These are phyloP conservation scores for Pythium brachiatum DNA, from an alignment of 352 stramenopile genomes.

Conservation along the genomic window DNA sequence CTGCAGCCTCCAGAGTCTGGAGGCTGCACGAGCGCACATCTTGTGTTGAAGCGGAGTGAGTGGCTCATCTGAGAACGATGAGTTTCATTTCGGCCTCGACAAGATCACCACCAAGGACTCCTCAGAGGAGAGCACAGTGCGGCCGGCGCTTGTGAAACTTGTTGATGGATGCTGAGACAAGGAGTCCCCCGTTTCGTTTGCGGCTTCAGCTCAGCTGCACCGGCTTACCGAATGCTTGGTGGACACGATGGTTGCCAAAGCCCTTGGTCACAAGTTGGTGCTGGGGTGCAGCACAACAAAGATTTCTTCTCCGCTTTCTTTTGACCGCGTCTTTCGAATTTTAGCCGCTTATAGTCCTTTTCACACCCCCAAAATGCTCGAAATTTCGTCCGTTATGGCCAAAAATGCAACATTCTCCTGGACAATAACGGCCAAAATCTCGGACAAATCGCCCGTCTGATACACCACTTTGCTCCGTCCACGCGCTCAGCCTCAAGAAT, in stretches of 20 bases:
- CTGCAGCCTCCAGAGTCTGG: too few relatives aligned
- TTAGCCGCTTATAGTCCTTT: not conserved
- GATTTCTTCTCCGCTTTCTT: conserved; percentile 4
- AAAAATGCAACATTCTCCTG: not conserved
- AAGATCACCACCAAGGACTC: too few relatives aligned
- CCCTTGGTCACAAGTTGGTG: not conserved
- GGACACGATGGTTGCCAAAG: not conserved
- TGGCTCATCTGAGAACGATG: not conserved
- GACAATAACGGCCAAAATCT: not conserved
- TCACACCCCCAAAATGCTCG: not conserved
- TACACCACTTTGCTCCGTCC: conserved; percentile 8
- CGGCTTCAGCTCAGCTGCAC: conserved; percentile 13
- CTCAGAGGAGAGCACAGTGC: too few relatives aligned
- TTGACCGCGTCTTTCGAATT: not conserved
- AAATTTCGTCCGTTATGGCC: not conserved
- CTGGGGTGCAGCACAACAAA: not conserved
- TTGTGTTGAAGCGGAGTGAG: not conserved
- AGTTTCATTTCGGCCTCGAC: not conserved
- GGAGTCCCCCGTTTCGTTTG: conserved; percentile 3
- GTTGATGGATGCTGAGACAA: conserved; percentile 14
- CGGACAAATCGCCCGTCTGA: conserved; percentile 1
- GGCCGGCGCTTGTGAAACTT: not conserved
- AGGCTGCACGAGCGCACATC: too few relatives aligned
- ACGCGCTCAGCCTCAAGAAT: not conserved
- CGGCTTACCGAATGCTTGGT: not conserved